These are phyloP conservation scores for Encephalitozoon intestinalis DNA, from an alignment of 371 early-diverging fungal genomes.

Conservation along the genomic window DNA sequence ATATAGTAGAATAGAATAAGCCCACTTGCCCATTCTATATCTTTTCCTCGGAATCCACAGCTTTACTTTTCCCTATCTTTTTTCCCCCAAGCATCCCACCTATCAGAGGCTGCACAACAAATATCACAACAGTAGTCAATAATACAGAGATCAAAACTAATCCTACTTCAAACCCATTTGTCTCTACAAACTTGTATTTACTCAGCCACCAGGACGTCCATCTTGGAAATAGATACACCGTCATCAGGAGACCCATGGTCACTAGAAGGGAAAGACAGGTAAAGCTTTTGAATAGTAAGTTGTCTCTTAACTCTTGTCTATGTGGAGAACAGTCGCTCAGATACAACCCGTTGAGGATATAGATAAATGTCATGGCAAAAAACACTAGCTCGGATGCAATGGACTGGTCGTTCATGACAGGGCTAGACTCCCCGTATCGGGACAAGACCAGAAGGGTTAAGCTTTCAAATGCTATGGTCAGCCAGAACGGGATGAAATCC, in stretches of 20 bases:
- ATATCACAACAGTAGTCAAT: not conserved
- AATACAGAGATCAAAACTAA: not conserved
- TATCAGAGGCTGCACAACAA: not conserved
- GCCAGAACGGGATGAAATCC: conserved; percentile 10
- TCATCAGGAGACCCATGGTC: not conserved
- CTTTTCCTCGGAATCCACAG: not conserved
- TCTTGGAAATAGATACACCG: not conserved
- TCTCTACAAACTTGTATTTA: not conserved
- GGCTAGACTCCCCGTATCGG: not conserved
- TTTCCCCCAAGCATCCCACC: not conserved
- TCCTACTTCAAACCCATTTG: not conserved
- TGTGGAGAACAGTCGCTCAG: conserved; percentile 23
- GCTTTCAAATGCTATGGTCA: not conserved
- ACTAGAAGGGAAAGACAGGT: not conserved
- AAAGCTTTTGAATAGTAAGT: not conserved
- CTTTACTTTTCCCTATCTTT: not conserved
- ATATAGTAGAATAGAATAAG: not conserved
- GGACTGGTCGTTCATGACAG: conserved; percentile 1
- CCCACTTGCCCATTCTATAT: not conserved
- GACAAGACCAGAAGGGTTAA: not conserved
- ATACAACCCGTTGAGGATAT: conserved; percentile 23
- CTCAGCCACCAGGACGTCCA: not conserved
- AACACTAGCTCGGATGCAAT: conserved; percentile 19
- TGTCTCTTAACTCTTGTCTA: conserved; percentile 1
- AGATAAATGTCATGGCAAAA: conserved; percentile 5